Conservation (phyloP, 2,329 filamentous ascomycete species). For the Colletotrichum noveboracense region DNA sequence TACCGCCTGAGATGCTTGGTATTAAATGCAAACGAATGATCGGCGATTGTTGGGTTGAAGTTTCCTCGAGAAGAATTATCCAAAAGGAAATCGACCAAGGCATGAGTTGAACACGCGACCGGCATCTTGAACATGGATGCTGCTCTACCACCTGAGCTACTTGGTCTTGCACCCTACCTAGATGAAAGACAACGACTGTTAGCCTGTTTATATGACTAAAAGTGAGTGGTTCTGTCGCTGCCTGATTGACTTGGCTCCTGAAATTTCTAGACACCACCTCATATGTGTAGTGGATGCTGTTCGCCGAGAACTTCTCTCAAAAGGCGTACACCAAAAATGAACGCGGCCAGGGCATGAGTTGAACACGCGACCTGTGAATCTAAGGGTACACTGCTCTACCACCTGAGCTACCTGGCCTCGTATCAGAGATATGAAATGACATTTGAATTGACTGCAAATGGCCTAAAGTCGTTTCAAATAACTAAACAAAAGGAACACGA, state of each 20-base stretch:
- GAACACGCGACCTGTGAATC: neutral
- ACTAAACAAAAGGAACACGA: neutral
- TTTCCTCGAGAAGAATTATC: too few relatives aligned
- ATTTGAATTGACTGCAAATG: too few relatives aligned
- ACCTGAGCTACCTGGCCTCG: neutral
- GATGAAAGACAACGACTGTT: neutral
- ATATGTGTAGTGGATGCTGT: neutral
- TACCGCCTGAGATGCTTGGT: too few relatives aligned
- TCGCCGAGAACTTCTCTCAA: neutral
- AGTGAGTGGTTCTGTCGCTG: neutral
- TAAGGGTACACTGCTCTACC: neutral
- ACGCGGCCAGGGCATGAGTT: neutral
- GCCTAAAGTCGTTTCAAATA: neutral
- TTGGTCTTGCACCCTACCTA: neutral
- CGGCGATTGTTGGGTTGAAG: too few relatives aligned
- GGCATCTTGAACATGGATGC: neutral
- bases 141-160: neutral
- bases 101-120: neutral
- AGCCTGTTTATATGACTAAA: neutral
- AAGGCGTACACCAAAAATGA: neutral
- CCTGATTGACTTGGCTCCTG: neutral
- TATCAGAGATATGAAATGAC: fast-evolving
- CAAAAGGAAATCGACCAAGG: neutral
- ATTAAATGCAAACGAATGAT: too few relatives aligned
- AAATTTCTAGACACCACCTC: neutral